A percentile compares a stretch with the other conserved stretches of the same genome.
Conservation (phyloP, 768 basidiomycete species). For the Boletus reticuloceps region DNA sequence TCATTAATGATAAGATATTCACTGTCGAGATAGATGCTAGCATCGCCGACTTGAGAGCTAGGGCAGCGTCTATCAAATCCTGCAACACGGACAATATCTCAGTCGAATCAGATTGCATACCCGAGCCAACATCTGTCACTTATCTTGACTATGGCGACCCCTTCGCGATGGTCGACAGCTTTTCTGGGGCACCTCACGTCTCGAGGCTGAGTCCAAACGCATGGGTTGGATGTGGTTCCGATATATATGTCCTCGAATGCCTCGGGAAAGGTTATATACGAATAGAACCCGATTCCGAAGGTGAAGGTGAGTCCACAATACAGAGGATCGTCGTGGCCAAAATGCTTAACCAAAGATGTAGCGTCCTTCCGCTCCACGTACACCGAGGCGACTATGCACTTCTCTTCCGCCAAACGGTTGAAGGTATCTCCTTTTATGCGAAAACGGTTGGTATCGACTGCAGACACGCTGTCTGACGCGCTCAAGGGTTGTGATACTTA, state of each 20-base stretch:
- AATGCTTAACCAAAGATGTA: conserved; percentile 15
- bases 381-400: conserved; percentile 50
- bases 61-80: conserved; percentile 25
- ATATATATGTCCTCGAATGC: conserved; percentile 72
- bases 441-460: conserved; percentile 51
- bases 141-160: conserved; percentile 80
- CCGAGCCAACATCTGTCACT: conserved; percentile 59
- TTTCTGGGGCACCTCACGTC: conserved; percentile 55
- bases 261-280: conserved; percentile 68
- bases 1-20: neutral
- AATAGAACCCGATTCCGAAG: conserved; percentile 45
- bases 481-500: conserved; percentile 72
- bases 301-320: conserved; percentile 30
- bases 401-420: conserved; percentile 40
- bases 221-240: conserved; percentile 79
- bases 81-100: neutral
- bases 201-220: conserved; percentile 52
- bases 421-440: conserved; percentile 54
- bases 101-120: conserved; percentile 34
- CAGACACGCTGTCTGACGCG: conserved; percentile 55
- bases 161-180: conserved; percentile 51
- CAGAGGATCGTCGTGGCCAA: neutral
- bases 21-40: conserved; percentile 45
- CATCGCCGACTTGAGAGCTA: conserved; percentile 46
- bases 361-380: conserved; percentile 49